A percentile compares a stretch with the other conserved stretches of the same genome.
Evolutionary conservation across 1,139 yeast species (phyloP).

Genomic region (Geotrichum candidum): DNA sequence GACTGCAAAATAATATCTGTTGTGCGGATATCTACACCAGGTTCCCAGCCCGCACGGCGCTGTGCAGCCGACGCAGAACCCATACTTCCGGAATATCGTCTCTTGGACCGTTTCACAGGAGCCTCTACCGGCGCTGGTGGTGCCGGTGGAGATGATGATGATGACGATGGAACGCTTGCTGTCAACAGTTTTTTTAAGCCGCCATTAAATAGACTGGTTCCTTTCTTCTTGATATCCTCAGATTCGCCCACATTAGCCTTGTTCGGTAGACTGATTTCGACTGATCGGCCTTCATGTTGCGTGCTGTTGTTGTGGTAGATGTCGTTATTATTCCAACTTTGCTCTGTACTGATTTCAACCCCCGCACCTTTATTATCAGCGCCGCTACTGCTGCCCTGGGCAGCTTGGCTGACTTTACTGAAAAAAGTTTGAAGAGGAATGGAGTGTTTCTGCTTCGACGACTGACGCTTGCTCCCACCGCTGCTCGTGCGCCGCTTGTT

Average conservation of each 20-base stretch:
- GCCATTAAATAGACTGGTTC: not conserved
- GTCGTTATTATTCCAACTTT: not conserved
- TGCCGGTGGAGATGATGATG: not conserved
- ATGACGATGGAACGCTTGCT: not conserved
- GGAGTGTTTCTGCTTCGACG: not conserved
- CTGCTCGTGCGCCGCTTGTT: not conserved
- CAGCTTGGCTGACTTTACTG: not conserved
- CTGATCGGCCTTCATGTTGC: not conserved
- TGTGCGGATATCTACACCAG: slow-evolving; percentile 47
- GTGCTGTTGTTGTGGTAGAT: not conserved
- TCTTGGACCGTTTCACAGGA: slow-evolving; percentile 12
- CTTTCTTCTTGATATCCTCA: not conserved
- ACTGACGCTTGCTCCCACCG: not conserved
- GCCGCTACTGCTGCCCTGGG: not conserved
- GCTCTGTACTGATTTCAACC: not conserved
- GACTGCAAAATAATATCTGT: slow-evolving; percentile 46
- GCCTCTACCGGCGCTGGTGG: not conserved
- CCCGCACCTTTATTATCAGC: not conserved
- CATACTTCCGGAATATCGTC: slow-evolving; percentile 21
- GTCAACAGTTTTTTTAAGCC: not conserved
- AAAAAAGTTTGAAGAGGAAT: not conserved
- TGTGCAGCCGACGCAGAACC: slow-evolving; percentile 22
- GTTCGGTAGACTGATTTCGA: not conserved
- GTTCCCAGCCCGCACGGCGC: slow-evolving; percentile 46
- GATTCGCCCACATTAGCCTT: not conserved